Conservation (phyloP, 148 eudicot genomes). For the Silene conica region DNA sequence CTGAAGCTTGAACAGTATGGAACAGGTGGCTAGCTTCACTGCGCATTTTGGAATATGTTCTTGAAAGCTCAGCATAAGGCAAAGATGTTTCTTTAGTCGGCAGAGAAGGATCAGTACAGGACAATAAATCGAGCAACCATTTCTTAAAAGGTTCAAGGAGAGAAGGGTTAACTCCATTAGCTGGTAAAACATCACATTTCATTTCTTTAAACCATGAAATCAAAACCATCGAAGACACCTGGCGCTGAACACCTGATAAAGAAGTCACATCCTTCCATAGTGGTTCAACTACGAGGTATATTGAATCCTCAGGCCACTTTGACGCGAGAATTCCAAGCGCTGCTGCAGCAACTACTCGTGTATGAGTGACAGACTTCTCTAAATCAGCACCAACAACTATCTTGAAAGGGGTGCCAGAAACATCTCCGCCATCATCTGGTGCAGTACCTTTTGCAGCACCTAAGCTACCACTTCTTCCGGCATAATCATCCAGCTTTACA, state of each 20-base stretch:
- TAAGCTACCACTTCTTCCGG: conserved; percentile 26
- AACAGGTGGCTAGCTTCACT: conserved; percentile 75
- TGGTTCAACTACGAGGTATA: conserved; percentile 58
- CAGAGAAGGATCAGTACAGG: conserved; percentile 80
- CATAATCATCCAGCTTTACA: conserved; percentile 52
- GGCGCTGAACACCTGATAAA: conserved; percentile 91
- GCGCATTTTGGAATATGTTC: conserved; percentile 93
- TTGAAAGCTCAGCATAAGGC: conserved; percentile 88
- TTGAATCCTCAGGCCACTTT: conserved; percentile 54
- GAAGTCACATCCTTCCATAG: conserved; percentile 78
- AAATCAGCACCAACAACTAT: conserved; percentile 87
- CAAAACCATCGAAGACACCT: conserved; percentile 88
- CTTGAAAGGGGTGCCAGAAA: conserved; percentile 47
- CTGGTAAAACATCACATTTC: conserved; percentile 31
- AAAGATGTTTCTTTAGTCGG: conserved; percentile 81
- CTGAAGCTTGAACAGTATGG: conserved; percentile 54
- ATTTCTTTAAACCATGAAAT: conserved; percentile 94
- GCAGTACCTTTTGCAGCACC: conserved; percentile 39
- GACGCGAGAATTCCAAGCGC: conserved; percentile 92
- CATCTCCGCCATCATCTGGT: conserved; percentile 52
- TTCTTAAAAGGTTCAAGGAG: conserved; percentile 56
- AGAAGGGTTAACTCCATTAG: conserved; percentile 33
- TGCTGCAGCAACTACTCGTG: conserved; percentile 76
- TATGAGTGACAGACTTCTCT: conserved; percentile 81
- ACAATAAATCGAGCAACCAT: conserved; percentile 72